Evolutionary conservation across 257 asterid genomes (phyloP).

Genomic region (Penstemon barbatus): DNA sequence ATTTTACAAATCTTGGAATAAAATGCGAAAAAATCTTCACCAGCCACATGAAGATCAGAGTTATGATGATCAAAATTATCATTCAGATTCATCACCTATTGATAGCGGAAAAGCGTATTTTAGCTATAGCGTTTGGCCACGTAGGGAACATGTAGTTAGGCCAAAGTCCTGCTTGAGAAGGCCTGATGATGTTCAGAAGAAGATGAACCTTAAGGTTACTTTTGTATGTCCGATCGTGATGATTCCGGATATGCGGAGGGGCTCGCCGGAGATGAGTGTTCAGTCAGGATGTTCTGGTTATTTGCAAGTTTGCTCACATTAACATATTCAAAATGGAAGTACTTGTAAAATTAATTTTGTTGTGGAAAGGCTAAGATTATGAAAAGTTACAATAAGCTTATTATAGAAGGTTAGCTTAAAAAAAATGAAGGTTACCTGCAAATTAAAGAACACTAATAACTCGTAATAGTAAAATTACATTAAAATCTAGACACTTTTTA

Average conservation of each 20-base stretch:
- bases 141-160: slow-evolving; percentile 12
- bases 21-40: slow-evolving; percentile 27
- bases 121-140: neutral
- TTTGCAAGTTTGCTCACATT: slow-evolving; percentile 16
- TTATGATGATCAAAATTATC: neutral
- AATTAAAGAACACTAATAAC: too few species aligned
- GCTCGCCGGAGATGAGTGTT: slow-evolving; percentile 16
- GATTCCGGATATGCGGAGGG: slow-evolving; percentile 29
- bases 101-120: neutral
- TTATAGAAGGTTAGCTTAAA: too few species aligned
- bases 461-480: too few species aligned
- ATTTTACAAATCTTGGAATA: slow-evolving; percentile 42
- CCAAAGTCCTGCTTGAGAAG: slow-evolving; percentile 45
- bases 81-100: slow-evolving; percentile 17
- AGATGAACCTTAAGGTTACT: slow-evolving; percentile 38
- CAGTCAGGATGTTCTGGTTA: slow-evolving; percentile 8
- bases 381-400: too few species aligned
- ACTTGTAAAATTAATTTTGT: too few species aligned
- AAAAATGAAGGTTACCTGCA: too few species aligned
- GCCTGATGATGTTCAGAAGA: slow-evolving; percentile 33
- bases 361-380: too few species aligned
- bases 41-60: slow-evolving; percentile 9
- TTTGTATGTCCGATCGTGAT: slow-evolving; percentile 28
- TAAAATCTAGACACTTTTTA: too few species aligned
- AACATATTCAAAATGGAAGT: too few species aligned